Base-by-base conservation (phyloP, 179 eudicot genomes). In the Amaranthus tricolor region DNA sequence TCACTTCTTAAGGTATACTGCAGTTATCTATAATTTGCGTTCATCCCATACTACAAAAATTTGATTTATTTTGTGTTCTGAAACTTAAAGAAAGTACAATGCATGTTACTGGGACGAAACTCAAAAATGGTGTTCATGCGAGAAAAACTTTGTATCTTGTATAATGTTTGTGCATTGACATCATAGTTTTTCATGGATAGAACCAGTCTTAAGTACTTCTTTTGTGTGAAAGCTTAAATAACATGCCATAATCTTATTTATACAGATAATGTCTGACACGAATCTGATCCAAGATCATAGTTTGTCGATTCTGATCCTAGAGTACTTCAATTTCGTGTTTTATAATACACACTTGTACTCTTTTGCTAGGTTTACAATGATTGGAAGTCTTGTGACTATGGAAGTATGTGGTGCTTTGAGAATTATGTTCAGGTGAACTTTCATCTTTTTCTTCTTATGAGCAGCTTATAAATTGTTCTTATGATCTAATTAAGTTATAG, bases 301-400 rank as follows among this genome's bases (percentile, higher is more conserved):
- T 8, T 4, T 73, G 43, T 62, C 31, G 3, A 31, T 53, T 54
- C 54, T 64, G 54, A n/a, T 4, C 16, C 14, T 24, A 20, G 6
- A 10, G 10, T 2, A 16, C 19, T 24, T 24, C 31, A 24, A 24
- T 2, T 24, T 24, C 31, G 31, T 24, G 31, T 24, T 62, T 59
- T 74, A 17, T 62, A 64, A n/a, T 73, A 72, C 52, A 55, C 45
- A 47, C 70, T 49, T 47, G 11, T 75, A 17, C 56, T 53, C 43
- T 71, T 74, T 68, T 13, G 57, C 50, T 81, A 90, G 91, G 87
- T 90, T 44, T 90, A 85, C 74, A 88, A 81, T 66, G 88, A 86
- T 0, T 90, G 95, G 95, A 86, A 74, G 74, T 84, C 87, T 68
- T 81, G 85, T 20, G 83, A 86, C 74, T 87, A 79, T 71, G 86